A percentile compares a stretch with the other conserved stretches of the same genome.
These are phyloP conservation scores for Nicotiana noctiflora DNA, from an alignment of 257 asterid species.

Conservation along the genomic window DNA sequence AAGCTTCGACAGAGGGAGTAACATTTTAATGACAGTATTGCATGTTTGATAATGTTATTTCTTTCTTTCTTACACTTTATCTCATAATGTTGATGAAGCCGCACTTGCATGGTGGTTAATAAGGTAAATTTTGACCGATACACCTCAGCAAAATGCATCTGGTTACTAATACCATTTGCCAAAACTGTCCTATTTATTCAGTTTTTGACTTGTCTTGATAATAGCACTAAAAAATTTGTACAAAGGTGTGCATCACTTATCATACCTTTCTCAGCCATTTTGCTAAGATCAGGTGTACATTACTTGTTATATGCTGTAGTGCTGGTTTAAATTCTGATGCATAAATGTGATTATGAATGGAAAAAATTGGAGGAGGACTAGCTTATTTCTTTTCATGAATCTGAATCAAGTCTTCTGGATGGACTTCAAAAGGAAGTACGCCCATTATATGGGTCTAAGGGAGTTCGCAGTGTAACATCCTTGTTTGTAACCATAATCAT, in stretches of 20 bases:
- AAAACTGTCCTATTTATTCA: neutral
- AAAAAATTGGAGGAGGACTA: neutral
- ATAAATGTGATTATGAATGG: neutral
- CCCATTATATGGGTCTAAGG: neutral
- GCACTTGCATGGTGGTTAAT: neutral
- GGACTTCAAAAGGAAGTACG: neutral
- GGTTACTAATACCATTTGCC: neutral
- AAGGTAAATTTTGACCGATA: neutral
- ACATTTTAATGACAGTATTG: neutral
- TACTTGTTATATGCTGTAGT: neutral
- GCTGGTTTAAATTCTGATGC: neutral
- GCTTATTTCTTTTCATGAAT: neutral
- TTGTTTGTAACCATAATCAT: neutral
- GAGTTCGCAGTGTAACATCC: neutral
- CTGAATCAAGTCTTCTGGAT: neutral
- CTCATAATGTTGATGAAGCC: neutral
- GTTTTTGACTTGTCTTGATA: too few species aligned
- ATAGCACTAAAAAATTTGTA: neutral
- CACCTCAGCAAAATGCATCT: neutral
- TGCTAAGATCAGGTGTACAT: constrained; percentile 46
- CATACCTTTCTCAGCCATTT: constrained; percentile 44
- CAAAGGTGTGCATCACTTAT: neutral
- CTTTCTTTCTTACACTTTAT: neutral
- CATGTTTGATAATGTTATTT: neutral
- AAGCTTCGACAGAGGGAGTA: too few species aligned